A percentile compares a stretch with the other conserved stretches of the same genome.
These are phyloP conservation scores for Castanospermum australe DNA, from an alignment of 306 rosid genomes.

Conservation along the genomic window DNA sequence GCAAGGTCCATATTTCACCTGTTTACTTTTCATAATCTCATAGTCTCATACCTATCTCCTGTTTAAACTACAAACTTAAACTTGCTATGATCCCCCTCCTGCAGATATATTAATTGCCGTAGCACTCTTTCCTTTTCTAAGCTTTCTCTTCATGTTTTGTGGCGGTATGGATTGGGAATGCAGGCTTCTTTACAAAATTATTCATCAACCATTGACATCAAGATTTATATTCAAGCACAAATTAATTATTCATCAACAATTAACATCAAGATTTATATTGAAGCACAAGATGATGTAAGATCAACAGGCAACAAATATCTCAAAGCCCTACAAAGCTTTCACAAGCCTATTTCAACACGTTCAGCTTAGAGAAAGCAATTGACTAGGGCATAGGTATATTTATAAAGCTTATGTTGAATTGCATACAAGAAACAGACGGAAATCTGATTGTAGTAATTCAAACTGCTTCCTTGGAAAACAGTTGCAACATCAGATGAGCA, in stretches of 20 bases:
- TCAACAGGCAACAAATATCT: slow-evolving; percentile 21
- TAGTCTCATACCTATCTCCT: too few relatives aligned
- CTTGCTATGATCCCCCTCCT: background rate
- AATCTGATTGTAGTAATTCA: background rate
- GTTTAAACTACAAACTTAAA: too few relatives aligned
- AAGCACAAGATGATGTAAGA: background rate
- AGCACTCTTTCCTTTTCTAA: background rate
- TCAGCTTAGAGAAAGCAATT: slow-evolving; percentile 4
- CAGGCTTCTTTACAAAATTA: background rate
- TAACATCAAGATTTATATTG: background rate
- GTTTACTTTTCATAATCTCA: too few relatives aligned
- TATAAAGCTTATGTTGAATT: slow-evolving; percentile 8
- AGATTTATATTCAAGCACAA: background rate
- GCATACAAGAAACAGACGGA: slow-evolving; percentile 14
- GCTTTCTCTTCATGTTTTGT: background rate
- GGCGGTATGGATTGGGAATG: background rate
- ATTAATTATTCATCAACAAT: background rate
- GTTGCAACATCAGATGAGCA: background rate
- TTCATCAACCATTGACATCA: background rate
- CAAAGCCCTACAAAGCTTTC: background rate
- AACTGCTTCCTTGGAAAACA: slow-evolving; percentile 2
- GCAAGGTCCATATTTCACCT: too few relatives aligned
- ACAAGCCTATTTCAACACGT: slow-evolving; percentile 11
- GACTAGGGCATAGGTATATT: background rate
- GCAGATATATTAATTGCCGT: background rate